These are phyloP conservation scores for Arachnopeziza araneosa DNA, from an alignment of 2,329 filamentous ascomycete species.

Conservation along the genomic window DNA sequence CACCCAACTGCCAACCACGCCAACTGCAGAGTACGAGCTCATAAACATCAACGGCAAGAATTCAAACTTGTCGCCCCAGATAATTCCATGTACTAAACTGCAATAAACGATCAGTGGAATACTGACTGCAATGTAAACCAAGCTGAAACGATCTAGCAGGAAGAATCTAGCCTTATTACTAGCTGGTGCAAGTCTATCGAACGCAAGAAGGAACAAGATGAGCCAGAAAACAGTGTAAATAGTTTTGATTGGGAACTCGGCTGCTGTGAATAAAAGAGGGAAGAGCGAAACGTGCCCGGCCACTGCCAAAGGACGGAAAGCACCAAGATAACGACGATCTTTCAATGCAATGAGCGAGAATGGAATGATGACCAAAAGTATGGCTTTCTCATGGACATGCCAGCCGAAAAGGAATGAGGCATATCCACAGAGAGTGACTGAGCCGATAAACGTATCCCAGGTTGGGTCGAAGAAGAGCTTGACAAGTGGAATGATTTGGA, in stretches of 20 bases:
- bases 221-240: conserved; percentile 93
- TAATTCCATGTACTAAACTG: conserved; percentile 73
- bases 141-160: conserved; percentile 82
- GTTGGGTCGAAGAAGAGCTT: conserved; percentile 77
- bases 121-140: conserved; percentile 82
- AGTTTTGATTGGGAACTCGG: conserved; percentile 91
- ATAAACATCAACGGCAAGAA: conserved; percentile 97
- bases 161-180: conserved; percentile 77
- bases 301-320: conserved; percentile 86
- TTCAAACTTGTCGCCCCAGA: conserved; percentile 78
- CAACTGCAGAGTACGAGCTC: conserved; percentile 87
- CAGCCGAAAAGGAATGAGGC: conserved; percentile 96
- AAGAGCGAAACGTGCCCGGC: conserved; percentile 94
- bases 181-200: conserved; percentile 82
- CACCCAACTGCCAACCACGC: conserved; percentile 93
- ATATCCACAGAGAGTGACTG: conserved; percentile 88
- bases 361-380: conserved; percentile 88
- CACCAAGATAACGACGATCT: conserved; percentile 83
- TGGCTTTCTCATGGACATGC: conserved; percentile 98
- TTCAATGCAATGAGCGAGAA: conserved; percentile 89
- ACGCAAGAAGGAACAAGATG: conserved; percentile 74
- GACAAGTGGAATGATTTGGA: conserved; percentile 72
- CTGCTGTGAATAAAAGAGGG: conserved; percentile 83
- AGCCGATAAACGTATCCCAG: conserved; percentile 85
- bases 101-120: conserved; percentile 88